Base-by-base conservation (phyloP, 305 asterid genomes). In the Galium porrigens region DNA sequence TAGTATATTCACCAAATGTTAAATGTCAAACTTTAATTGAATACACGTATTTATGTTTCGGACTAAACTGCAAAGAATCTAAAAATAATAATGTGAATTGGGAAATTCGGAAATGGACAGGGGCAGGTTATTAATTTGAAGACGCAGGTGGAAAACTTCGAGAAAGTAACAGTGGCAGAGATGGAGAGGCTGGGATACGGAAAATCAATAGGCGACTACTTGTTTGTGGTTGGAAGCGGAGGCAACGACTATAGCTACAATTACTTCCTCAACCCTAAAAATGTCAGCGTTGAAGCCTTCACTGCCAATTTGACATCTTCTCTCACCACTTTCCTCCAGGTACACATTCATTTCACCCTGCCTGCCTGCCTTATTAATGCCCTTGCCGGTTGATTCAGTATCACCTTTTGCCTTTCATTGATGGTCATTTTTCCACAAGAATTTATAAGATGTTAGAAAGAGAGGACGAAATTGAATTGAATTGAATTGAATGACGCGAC, bases 201-300 rank as follows among this genome's bases (percentile, higher is more conserved):
- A 25, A n/a, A 51, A 34, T 34, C 44, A 30, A 25, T 80, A 41
- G 57, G 77, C 1, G 3, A 81, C 27, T 88, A 53, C 70, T 46
- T 88, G 70, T 86, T 86, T 75, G 81, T 88, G 68, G 83, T 88
- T 42, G 88, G 85, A 57, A 80, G 72, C 37, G 96, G 96, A 4
- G 96, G 94, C 57, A 88, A 88, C 67, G 96, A 88, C 76, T 88
- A 84, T 53, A 68, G 86, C 32, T 77, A 78, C 12, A 86, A 88
- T 72, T 86, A 84, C 72, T 86, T 88, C 69, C 0, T 80, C 70
- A 74, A 73, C 29, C 69, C 29, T 54, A 62, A 22, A 6, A 78
- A 80, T 79, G 69, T 82, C 72, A 79, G 72, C 33, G 46, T 88
- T 58, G 71, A 77, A 75, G 82, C 64, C 44, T 88, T 88, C 58